Evolutionary conservation across 2,329 filamentous ascomycete genomes (phyloP).

Genomic region (Aspergillus pseudonomiae): DNA sequence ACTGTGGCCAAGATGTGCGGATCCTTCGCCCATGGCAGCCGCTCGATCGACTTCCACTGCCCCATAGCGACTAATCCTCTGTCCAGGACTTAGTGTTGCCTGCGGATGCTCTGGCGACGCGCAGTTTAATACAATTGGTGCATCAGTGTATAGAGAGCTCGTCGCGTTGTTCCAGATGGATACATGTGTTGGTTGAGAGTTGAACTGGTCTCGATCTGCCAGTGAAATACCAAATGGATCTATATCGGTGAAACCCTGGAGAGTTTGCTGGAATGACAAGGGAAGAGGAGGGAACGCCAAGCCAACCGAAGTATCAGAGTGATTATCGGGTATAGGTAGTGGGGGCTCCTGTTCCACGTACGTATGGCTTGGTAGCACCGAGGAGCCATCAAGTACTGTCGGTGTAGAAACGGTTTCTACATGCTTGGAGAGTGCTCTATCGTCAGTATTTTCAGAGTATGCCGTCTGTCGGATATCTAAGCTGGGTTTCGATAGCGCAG

Average conservation of each 20-base stretch:
- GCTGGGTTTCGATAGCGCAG: conserved; percentile 6
- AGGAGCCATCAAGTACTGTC: neutral
- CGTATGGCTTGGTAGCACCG: neutral
- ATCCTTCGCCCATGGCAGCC: neutral
- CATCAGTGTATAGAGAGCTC: neutral
- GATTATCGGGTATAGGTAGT: neutral
- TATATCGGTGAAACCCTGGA: neutral
- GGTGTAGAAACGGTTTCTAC: neutral
- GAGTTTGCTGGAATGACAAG: conserved; percentile 15
- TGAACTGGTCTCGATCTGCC: neutral
- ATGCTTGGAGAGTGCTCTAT: neutral
- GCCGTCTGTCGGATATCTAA: conserved; percentile 25
- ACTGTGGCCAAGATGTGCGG: neutral
- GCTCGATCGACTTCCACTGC: neutral
- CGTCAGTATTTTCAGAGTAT: conserved; percentile 20
- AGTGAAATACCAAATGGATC: neutral
- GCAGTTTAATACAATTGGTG: neutral
- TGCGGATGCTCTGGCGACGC: neutral
- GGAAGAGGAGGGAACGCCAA: conserved; percentile 25
- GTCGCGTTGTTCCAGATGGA: neutral
- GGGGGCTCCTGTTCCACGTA: neutral
- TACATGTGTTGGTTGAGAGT: neutral
- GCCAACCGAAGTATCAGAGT: conserved; percentile 8
- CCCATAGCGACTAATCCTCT: neutral
- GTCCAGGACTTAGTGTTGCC: neutral